These are phyloP conservation scores for Oryza nivara DNA, from an alignment of 176 grass and related monocot species.

Conservation along the genomic window DNA sequence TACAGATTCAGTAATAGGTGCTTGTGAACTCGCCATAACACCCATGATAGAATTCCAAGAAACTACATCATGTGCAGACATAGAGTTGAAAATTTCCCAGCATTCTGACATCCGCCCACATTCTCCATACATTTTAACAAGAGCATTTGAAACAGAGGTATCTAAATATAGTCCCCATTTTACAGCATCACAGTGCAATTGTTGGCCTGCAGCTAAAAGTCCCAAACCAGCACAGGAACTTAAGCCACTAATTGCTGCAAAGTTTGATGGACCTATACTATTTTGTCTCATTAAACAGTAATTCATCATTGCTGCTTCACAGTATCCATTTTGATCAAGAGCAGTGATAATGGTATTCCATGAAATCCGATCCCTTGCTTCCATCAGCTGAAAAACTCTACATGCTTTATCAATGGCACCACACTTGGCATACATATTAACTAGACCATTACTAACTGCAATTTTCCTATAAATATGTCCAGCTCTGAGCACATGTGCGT, in stretches of 20 bases:
- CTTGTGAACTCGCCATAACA: slow-evolving; percentile 55
- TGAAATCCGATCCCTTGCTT: slow-evolving; percentile 63
- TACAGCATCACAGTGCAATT: slow-evolving; percentile 62
- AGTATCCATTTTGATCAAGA: slow-evolving; percentile 70
- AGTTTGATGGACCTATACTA: slow-evolving; percentile 62
- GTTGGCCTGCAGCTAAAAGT: slow-evolving; percentile 58
- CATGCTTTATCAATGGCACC: slow-evolving; percentile 54
- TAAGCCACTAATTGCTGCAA: slow-evolving; percentile 67
- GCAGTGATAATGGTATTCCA: slow-evolving; percentile 86
- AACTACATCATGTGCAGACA: slow-evolving; percentile 62
- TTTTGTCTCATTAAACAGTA: slow-evolving; percentile 62
- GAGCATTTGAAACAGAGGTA: slow-evolving; percentile 76
- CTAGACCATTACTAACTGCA: slow-evolving; percentile 64
- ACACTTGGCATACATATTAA: slow-evolving; percentile 86
- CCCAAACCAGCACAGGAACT: slow-evolving; percentile 72
- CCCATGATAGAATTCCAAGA: slow-evolving; percentile 89
- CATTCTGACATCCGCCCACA: slow-evolving; percentile 58
- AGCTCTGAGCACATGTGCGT: slow-evolving; percentile 60
- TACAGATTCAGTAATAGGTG: slow-evolving; percentile 47
- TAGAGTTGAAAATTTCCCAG: slow-evolving; percentile 70
- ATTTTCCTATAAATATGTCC: slow-evolving; percentile 52
- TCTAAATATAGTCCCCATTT: slow-evolving; percentile 74
- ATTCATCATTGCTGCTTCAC: slow-evolving; percentile 55
- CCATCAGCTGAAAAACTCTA: slow-evolving; percentile 60
- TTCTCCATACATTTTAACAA: slow-evolving; percentile 85